Evolutionary conservation across 192 early-diverging fungal genomes (phyloP).

Genomic region (Lunasporangiospora selenospora): DNA sequence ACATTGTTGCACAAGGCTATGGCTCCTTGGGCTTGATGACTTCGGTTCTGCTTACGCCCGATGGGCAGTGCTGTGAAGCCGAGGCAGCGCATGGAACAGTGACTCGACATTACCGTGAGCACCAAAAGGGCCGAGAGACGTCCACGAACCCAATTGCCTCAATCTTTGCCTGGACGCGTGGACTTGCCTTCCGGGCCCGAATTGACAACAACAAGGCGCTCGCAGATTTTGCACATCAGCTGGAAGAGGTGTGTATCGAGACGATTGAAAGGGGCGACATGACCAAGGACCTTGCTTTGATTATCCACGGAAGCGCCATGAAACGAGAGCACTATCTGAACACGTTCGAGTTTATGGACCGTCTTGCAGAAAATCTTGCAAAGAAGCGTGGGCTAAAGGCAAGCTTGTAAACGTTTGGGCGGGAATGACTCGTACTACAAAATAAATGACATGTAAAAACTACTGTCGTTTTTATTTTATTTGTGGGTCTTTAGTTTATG

Average conservation of each 20-base stretch:
- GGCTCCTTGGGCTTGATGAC: conserved; percentile 97
- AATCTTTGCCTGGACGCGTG: conserved; percentile 96
- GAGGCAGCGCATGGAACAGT: conserved; percentile 99
- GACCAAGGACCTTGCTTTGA: conserved; percentile 98
- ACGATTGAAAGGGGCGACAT: conserved; percentile 88
- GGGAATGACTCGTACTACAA: too few relatives aligned
- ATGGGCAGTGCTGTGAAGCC: conserved; percentile 89
- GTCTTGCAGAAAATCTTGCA: conserved; percentile 73
- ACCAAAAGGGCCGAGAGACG: conserved; percentile 95
- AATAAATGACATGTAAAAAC: too few relatives aligned
- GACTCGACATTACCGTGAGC: conserved; percentile 92
- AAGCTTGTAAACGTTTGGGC: conserved; percentile 15
- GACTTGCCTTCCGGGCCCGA: conserved; percentile 93
- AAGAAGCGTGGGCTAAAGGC: conserved; percentile 28
- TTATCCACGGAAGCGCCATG: conserved; percentile 87
- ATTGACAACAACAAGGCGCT: conserved; percentile 85
- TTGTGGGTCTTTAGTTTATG: too few relatives aligned
- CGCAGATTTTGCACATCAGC: conserved; percentile 71
- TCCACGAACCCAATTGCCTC: conserved; percentile 97
- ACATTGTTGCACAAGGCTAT: conserved; percentile 96
- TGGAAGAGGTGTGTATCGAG: conserved; percentile 90
- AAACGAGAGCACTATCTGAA: conserved; percentile 88
- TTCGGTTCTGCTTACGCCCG: conserved; percentile 92
- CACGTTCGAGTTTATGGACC: conserved; percentile 87
- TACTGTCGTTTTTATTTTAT: too few relatives aligned